Conservation (phyloP, 2,329 filamentous ascomycete genomes). For the Ceratocystis colombiana region DNA sequence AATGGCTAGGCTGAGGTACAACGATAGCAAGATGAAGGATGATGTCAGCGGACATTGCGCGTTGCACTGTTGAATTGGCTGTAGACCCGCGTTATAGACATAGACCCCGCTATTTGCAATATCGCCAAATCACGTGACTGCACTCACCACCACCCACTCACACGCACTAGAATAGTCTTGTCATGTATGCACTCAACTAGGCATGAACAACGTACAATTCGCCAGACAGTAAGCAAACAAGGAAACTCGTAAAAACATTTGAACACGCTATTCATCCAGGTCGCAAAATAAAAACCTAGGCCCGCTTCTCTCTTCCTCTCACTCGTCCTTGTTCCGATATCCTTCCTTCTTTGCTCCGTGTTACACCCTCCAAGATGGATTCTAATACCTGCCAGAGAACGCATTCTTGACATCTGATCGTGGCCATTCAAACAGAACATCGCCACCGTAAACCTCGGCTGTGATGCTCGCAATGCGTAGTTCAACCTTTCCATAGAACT, state of each 20-base stretch:
- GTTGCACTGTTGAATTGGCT: background rate
- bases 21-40: background rate
- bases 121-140: background rate
- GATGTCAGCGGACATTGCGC: slow-evolving; percentile 1
- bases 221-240: background rate
- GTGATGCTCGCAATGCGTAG: slow-evolving; percentile 50
- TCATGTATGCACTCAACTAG: too few relatives aligned
- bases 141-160: background rate
- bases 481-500: slow-evolving; percentile 53
- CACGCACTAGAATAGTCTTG: too few relatives aligned
- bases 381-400: slow-evolving; percentile 34
- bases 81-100: background rate
- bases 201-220: too few relatives aligned
- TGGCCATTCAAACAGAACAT: slow-evolving; percentile 58
- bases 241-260: background rate
- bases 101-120: background rate
- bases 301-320: background rate
- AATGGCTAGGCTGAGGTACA: background rate
- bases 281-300: background rate
- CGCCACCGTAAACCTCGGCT: slow-evolving; percentile 54
- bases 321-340: background rate
- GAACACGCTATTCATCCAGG: background rate
- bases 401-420: slow-evolving; percentile 51
- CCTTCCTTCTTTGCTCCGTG: background rate
- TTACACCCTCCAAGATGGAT: background rate